These are phyloP conservation scores for Elsinoe australis DNA, from an alignment of 2,329 filamentous ascomycete species.

Conservation along the genomic window DNA sequence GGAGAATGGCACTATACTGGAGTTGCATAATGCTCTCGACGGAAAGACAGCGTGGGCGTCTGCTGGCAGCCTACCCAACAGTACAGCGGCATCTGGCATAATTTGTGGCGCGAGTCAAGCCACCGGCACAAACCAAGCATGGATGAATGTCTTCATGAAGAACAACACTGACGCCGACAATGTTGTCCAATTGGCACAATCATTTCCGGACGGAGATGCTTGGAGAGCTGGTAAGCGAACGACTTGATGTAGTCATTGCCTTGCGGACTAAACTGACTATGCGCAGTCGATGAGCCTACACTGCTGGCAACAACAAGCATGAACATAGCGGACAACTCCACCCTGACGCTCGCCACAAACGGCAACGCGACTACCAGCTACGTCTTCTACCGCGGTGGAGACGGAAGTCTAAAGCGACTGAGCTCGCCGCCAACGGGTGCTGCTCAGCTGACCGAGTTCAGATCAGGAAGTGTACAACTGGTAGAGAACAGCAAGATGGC, in stretches of 20 bases:
- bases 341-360: not conserved
- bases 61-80: not conserved
- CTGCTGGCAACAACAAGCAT: not conserved
- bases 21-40: not conserved
- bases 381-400: slow-evolving; percentile 10
- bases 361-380: slow-evolving; percentile 6
- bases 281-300: not conserved
- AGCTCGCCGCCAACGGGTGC: not conserved
- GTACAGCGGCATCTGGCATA: not conserved
- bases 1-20: not conserved
- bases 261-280: too few species aligned
- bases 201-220: not conserved
- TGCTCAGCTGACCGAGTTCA: not conserved
- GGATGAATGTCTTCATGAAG: not conserved
- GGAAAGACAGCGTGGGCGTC: not conserved
- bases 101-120: not conserved
- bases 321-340: slow-evolving; percentile 1
- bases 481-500: slow-evolving; percentile 1
- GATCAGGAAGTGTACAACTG: slow-evolving; percentile 1
- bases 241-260: too few species aligned
- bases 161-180: not conserved
- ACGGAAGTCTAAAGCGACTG: slow-evolving; percentile 5
- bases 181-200: not conserved
- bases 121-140: too few species aligned
- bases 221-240: too few species aligned